Percentiles rank a stretch among this genome's conserved stretches.
phyloP scores from a whole-genome alignment of 257 asterid species.

The Gynochthodes officinalis region DNA sequence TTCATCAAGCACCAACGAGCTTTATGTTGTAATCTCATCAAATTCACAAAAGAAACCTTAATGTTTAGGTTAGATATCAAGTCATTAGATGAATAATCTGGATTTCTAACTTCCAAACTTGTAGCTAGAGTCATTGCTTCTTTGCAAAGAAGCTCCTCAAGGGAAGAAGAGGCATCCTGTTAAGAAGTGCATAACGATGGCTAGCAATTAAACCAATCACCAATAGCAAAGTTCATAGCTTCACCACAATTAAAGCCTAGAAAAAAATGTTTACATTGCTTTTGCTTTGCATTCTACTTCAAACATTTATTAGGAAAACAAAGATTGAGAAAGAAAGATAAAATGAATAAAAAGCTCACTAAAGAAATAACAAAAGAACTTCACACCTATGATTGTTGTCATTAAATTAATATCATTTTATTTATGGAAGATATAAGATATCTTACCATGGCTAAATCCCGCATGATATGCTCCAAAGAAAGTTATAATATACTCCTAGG shows the following conservation, averaged over 20 bases:
- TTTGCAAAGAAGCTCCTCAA: conserved; percentile 95
- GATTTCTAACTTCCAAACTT: conserved; percentile 40
- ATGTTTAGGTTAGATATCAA: conserved; percentile 42
- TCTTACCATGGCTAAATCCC: conserved; percentile 95
- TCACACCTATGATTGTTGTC: not conserved
- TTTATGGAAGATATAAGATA: conserved; percentile 1
- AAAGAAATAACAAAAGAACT: not conserved
- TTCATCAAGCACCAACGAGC: conserved; percentile 82
- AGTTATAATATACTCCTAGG: conserved; percentile 87
- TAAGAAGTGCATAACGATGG: conserved; percentile 84
- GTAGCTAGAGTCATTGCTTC: conserved; percentile 70
- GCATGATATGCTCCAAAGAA: conserved; percentile 98
- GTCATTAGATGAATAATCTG: conserved; percentile 43
- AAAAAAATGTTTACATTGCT: not conserved
- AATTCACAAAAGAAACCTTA: conserved; percentile 63
- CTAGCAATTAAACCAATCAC: conserved; percentile 95
- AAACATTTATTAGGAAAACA: not conserved
- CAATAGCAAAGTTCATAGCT: conserved; percentile 94
- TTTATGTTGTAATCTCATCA: conserved; percentile 83
- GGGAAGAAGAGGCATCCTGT: conserved; percentile 82
- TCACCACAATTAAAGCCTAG: conserved; percentile 99
- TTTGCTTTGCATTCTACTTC: not conserved
- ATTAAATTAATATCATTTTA: not conserved
- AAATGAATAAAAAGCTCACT: not conserved
- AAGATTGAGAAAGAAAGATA: not conserved